Evolutionary conservation across 495 filamentous ascomycete genomes (phyloP).

Genomic region (Amphirosellinia nigrospora): DNA sequence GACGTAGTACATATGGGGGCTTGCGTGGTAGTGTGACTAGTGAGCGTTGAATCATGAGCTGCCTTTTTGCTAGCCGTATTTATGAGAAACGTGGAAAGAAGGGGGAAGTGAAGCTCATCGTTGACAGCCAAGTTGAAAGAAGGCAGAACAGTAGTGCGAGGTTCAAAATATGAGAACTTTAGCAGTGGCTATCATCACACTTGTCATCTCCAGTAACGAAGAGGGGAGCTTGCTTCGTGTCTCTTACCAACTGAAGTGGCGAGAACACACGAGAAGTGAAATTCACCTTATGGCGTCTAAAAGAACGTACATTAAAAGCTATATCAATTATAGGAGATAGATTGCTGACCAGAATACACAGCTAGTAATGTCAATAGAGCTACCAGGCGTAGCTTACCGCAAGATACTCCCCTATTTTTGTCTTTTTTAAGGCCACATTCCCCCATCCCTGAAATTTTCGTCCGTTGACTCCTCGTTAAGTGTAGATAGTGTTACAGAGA

Average conservation of each 20-base stretch:
- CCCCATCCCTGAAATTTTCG: constrained; percentile 17
- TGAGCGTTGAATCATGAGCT: background rate
- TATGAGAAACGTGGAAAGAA: background rate
- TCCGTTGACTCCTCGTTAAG: constrained; percentile 25
- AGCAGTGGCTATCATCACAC: background rate
- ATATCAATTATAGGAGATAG: constrained; percentile 17
- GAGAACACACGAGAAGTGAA: background rate
- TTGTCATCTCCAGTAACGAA: too few relatives aligned
- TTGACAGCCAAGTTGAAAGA: background rate
- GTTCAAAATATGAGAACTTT: background rate
- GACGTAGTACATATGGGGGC: too few relatives aligned
- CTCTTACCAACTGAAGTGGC: background rate
- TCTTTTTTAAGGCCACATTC: constrained; percentile 11
- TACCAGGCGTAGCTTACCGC: background rate
- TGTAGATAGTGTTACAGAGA: constrained; percentile 25
- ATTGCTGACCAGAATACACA: constrained; percentile 20
- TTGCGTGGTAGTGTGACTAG: background rate
- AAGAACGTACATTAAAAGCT: background rate
- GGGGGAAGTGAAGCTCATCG: background rate
- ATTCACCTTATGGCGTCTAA: background rate
- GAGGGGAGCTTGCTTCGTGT: too few relatives aligned
- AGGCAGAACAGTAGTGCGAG: background rate
- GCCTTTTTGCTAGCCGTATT: background rate
- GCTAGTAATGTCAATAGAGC: constrained; percentile 4
- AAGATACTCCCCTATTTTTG: constrained; percentile 1